Conservation (phyloP, 2,329 filamentous ascomycete species). For the Aspergillus caelatus region DNA sequence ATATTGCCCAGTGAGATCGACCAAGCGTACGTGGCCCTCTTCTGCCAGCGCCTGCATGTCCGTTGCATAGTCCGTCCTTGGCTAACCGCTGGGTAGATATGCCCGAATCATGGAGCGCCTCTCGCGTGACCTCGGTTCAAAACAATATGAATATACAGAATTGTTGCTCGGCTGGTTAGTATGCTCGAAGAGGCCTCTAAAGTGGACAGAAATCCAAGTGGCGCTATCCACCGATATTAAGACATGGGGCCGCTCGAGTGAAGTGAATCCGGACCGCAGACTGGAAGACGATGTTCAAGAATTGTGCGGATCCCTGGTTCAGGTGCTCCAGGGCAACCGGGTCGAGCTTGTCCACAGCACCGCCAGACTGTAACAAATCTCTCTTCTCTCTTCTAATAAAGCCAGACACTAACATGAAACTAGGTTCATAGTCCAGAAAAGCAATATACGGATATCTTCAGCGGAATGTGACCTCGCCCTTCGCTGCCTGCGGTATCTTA, state of each 20-base stretch:
- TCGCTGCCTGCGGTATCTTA: slow-evolving; percentile 13
- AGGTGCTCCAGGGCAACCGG: slow-evolving; percentile 9
- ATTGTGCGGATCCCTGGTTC: slow-evolving; percentile 14
- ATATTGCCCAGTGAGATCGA: slow-evolving; percentile 5
- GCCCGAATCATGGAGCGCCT: slow-evolving; percentile 14
- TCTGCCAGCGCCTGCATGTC: background rate
- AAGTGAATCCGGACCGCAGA: slow-evolving; percentile 4
- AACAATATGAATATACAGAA: slow-evolving; percentile 6
- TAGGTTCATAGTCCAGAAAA: slow-evolving; percentile 2
- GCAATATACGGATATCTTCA: background rate
- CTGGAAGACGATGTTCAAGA: slow-evolving; percentile 5
- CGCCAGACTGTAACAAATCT: slow-evolving; percentile 3
- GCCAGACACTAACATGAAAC: background rate
- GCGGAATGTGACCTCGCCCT: slow-evolving; percentile 13
- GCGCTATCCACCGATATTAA: slow-evolving; percentile 10
- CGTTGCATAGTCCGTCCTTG: background rate
- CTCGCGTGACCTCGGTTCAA: background rate
- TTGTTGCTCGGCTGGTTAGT: slow-evolving; percentile 7
- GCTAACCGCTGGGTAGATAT: slow-evolving; percentile 2
- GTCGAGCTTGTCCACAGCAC: slow-evolving; percentile 16
- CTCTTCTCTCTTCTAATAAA: background rate
- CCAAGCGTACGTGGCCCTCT: slow-evolving; percentile 2
- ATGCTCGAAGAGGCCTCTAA: slow-evolving; percentile 4
- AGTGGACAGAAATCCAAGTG: slow-evolving; percentile 10
- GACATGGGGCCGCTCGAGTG: background rate